These are phyloP conservation scores for Morella rubra DNA, from an alignment of 306 rosid genomes.

Conservation along the genomic window DNA sequence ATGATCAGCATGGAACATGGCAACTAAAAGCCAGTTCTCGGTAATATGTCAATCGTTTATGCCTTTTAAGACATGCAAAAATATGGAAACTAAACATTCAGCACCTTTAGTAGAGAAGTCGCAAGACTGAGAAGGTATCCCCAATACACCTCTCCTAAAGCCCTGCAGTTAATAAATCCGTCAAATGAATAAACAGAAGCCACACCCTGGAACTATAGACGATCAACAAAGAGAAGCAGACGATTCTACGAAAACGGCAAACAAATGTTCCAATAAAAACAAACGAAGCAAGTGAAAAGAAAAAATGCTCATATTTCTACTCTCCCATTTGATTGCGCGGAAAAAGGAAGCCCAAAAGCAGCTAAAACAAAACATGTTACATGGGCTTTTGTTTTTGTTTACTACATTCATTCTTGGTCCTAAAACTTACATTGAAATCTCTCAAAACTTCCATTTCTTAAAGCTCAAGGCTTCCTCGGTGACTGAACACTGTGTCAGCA, in stretches of 20 bases:
- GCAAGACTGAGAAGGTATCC: slow-evolving; percentile 48
- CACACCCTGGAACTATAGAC: slow-evolving; percentile 8
- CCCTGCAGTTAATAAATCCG: slow-evolving; percentile 44
- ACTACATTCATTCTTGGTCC: neutral
- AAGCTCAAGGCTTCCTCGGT: neutral
- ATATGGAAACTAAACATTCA: neutral
- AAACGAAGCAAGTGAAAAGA: neutral
- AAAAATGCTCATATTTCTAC: neutral
- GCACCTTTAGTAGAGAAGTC: slow-evolving; percentile 70
- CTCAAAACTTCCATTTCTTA: neutral
- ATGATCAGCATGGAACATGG: neutral
- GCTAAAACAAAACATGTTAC: neutral
- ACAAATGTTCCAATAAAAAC: neutral
- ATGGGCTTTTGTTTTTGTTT: neutral
- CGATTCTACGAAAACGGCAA: neutral
- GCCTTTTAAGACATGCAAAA: neutral
- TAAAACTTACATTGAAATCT: neutral
- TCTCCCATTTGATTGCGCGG: neutral
- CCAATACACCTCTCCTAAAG: slow-evolving; percentile 44
- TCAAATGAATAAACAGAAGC: slow-evolving; percentile 21
- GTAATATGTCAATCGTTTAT: neutral
- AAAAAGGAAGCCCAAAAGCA: neutral
- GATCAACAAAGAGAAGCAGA: neutral
- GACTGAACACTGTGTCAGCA: slow-evolving; percentile 12
- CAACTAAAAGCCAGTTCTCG: neutral